Base-by-base conservation (phyloP, 1,284 basidiomycete species). In the Fomitopsis pinicola region DNA sequence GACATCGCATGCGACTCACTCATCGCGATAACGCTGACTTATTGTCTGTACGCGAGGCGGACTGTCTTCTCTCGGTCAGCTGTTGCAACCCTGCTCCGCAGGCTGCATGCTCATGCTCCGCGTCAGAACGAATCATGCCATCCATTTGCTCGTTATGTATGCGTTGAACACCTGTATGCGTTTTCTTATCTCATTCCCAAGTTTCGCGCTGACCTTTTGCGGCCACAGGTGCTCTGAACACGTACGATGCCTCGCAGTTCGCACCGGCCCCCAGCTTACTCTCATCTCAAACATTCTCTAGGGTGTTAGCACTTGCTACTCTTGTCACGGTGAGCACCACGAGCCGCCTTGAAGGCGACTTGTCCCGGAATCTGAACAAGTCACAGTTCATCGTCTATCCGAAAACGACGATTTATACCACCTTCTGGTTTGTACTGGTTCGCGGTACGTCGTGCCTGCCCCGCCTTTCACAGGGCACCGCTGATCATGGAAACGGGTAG, bases 71-170 rank as follows among this genome's bases (percentile, higher is more conserved):
- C 38, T 40, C 38, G 38, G 38, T 40, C 6, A 40, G 38, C 3
- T 0, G 3, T 2, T 15, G 14, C 12, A 8, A 15, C 12, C 9
- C 14, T 15, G 38, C 9, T 2, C 2, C 2, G 1, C 7, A 1
- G 9, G 6, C 38, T 33, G 38, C 38, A 10, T 10, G 2, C 14
- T 15, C 38, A 12, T 5, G 9, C 9, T 8, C 4, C 38, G 1
- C 38, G 8, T 2, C 35, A 40, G 38, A 6, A 40, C 38, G 38
- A 40, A 40, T 15, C 38, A 40, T 15, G 38, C 38, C 38, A 40
- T 40, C 12, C 38, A 40, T 40, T 40, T 40, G 38, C 6, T 40
- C 38, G 38, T 40, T 4, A 40, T 40, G 38, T 40, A 40, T 15
- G 14, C 12, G 0, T 8, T 40, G 38, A 40, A 40, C 38, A 40